Percentiles rank a stretch among this genome's conserved stretches.
phyloP scores from a whole-genome alignment of 2,329 filamentous ascomycete species.

The Fusarium sp. region DNA sequence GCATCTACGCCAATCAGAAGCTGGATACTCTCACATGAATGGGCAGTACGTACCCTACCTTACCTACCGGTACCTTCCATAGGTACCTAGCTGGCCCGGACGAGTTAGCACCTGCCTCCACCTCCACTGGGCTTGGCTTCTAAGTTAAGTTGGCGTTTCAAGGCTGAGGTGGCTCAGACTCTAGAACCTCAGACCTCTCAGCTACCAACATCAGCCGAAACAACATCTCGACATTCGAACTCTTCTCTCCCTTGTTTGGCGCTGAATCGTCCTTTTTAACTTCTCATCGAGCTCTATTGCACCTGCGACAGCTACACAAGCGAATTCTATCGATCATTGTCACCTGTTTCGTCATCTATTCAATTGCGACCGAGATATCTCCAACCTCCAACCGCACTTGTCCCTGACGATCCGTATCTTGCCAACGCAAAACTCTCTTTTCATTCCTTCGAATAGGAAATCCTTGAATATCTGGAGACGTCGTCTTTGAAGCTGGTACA shows the following conservation, averaged over 20 bases:
- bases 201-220: slow-evolving; percentile 34
- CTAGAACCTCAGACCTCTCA: slow-evolving; percentile 27
- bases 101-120: not conserved
- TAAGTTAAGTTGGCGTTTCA: slow-evolving; percentile 30
- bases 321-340: not conserved
- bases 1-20: not conserved
- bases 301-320: not conserved
- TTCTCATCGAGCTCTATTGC: not conserved
- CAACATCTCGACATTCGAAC: slow-evolving; percentile 25
- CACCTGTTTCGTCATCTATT: slow-evolving; percentile 5
- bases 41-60: not conserved
- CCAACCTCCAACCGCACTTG: slow-evolving; percentile 14
- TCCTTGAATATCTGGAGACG: not conserved
- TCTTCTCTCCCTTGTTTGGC: slow-evolving; percentile 6
- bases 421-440: not conserved
- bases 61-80: too few relatives aligned
- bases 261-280: not conserved
- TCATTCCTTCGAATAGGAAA: slow-evolving; percentile 6
- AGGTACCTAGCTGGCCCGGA: too few relatives aligned
- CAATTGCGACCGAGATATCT: slow-evolving; percentile 33
- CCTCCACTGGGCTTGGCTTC: not conserved
- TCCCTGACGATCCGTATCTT: slow-evolving; percentile 38
- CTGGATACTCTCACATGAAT: too few relatives aligned
- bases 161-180: slow-evolving; percentile 48
- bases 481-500: not conserved